These are phyloP conservation scores for Penicillium psychrosexuale DNA, from an alignment of 2,329 filamentous ascomycete genomes.

Conservation along the genomic window DNA sequence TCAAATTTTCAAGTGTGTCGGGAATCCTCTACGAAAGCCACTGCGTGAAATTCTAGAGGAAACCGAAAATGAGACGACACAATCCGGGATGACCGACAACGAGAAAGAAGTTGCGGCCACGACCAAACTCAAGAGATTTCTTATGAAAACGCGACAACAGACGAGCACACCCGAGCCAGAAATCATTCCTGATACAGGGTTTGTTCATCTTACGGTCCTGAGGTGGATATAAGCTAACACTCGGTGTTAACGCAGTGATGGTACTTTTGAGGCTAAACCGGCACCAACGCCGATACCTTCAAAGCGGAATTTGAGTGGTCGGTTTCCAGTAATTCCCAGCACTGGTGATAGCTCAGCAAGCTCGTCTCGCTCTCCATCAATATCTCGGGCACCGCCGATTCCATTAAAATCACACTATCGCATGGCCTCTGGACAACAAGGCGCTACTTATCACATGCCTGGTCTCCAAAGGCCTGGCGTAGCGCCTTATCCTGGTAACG, in stretches of 20 bases:
- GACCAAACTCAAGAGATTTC: constrained; percentile 57
- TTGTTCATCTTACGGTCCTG: not conserved
- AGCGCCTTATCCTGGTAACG: constrained; percentile 65
- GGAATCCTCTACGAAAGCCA: constrained; percentile 80
- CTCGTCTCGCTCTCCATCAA: constrained; percentile 67
- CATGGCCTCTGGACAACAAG: constrained; percentile 44
- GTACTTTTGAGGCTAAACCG: constrained; percentile 69
- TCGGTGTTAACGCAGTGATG: constrained; percentile 57
- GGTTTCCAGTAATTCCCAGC: constrained; percentile 57
- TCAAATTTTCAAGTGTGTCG: constrained; percentile 83
- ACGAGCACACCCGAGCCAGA: constrained; percentile 43
- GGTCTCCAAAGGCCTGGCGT: constrained; percentile 66
- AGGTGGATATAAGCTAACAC: constrained; percentile 11
- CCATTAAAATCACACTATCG: constrained; percentile 79
- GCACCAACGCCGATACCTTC: constrained; percentile 57
- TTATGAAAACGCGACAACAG: constrained; percentile 47
- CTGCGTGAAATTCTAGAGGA: constrained; percentile 66
- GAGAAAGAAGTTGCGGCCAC: constrained; percentile 61
- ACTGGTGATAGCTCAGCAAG: constrained; percentile 56
- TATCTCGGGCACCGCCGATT: constrained; percentile 69
- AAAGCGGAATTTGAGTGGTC: constrained; percentile 52
- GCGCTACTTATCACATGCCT: constrained; percentile 33
- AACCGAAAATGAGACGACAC: constrained; percentile 63
- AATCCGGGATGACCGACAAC: constrained; percentile 53
- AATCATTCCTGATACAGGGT: constrained; percentile 47